Base-by-base conservation (phyloP, 83 land plant genomes). In the Diphasiastrum complanatum region DNA sequence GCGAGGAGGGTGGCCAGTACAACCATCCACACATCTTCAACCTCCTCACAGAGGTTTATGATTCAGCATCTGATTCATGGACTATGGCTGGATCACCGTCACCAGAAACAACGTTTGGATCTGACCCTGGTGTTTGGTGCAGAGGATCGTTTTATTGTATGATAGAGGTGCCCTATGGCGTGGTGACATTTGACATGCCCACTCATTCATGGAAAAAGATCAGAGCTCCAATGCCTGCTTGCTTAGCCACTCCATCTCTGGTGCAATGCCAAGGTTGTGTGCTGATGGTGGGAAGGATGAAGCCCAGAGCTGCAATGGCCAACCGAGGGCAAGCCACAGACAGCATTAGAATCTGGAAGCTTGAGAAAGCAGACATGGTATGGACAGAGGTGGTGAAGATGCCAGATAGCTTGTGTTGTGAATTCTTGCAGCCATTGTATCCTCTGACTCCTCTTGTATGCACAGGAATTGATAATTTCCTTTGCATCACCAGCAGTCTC, bases 81-180 rank as follows among this genome's bases (percentile, higher is more conserved):
- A 66, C 35, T 25, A 66, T 54, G 69, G 62, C 62, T 0, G 22
- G 61, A 2, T 34, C 31, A 30, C 61, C 48, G 40, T 37, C 54
- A 32, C 50, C 69, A 8, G 64, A 66, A 24, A 61, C 62, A 27
- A 66, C 36, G 1, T 54, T 55, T 26, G 69, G 63, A 18, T 54
- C 24, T n/a, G 63, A 54, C 22, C 63, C 63, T n/a, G 69, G 69
- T 11, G 64, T 66, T 24, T 54, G 69, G 69, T 41, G 62, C 45
- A 53, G 41, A 26, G 69, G 50, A 5, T 1, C 5, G n/a, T 56
- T 54, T 30, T 55, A 41, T 24, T 55, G 69, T 26, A 66, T 66
- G 29, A 66, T 62, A 28, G 63, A 56, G 61, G 18, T 66, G 62
- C 65, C 69, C 12, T 66, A 66, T 41, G 69, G 69, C 10, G 40